Percentiles rank a stretch among this genome's conserved stretches.
Evolutionary conservation across 192 early-diverging fungal genomes (phyloP).

Genomic region (Podila verticillata): DNA sequence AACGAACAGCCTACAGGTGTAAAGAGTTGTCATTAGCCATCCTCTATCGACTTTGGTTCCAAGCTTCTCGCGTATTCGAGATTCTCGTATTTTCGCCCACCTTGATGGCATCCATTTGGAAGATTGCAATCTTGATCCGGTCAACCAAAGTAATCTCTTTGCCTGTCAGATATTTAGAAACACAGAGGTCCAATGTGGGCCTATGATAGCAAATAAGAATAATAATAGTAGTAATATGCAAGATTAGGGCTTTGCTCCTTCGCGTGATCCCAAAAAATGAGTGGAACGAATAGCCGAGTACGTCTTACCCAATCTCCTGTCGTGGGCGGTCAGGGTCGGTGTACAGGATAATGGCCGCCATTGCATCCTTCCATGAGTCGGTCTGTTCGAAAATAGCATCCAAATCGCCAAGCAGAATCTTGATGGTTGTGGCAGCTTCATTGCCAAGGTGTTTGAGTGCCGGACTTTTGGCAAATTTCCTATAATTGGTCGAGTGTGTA

Average conservation of each 20-base stretch:
- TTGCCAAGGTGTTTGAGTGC: slow-evolving; percentile 12
- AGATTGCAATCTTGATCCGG: slow-evolving; percentile 50
- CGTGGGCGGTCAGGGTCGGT: slow-evolving; percentile 53
- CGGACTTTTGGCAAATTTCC: slow-evolving; percentile 19
- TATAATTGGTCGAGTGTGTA: neutral
- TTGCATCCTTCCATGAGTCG: slow-evolving; percentile 60
- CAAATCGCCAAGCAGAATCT: slow-evolving; percentile 45
- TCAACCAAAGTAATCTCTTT: slow-evolving; percentile 50
- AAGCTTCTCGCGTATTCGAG: too few species aligned
- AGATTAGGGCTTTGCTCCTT: neutral
- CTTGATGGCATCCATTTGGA: slow-evolving; percentile 57
- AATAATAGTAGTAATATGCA: neutral
- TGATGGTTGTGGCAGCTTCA: slow-evolving; percentile 8
- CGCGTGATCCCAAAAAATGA: too few species aligned
- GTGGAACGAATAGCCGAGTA: neutral
- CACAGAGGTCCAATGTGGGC: slow-evolving; percentile 32
- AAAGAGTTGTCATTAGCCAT: neutral
- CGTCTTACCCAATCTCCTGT: slow-evolving; percentile 29
- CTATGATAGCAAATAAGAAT: slow-evolving; percentile 14
- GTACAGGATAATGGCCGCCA: slow-evolving; percentile 63
- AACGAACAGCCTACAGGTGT: slow-evolving; percentile 24
- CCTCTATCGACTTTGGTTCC: neutral
- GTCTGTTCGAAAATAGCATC: slow-evolving; percentile 50
- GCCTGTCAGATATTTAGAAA: slow-evolving; percentile 30
- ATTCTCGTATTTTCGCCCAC: slow-evolving; percentile 5